Evolutionary conservation across 1,284 basidiomycete genomes (phyloP).

Genomic region (Peniophora sp.): DNA sequence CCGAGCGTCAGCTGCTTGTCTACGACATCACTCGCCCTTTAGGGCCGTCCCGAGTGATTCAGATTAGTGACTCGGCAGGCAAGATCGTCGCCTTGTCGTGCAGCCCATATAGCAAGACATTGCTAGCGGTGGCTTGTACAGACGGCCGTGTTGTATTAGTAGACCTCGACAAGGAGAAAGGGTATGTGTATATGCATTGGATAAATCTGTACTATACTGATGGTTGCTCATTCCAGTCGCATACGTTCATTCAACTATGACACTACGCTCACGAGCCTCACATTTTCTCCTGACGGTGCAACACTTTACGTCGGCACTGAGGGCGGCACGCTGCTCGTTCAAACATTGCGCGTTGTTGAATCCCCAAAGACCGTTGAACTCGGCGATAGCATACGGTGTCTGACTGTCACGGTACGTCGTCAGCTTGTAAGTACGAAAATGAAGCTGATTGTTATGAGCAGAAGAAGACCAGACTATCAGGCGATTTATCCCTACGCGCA

Average conservation of each 20-base stretch:
- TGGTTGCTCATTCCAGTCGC: conserved; percentile 1
- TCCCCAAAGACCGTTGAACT: conserved; percentile 47
- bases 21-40: conserved; percentile 57
- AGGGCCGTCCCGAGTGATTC: conserved; percentile 42
- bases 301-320: conserved; percentile 57
- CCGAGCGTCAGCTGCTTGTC: conserved; percentile 44
- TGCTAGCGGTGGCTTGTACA: conserved; percentile 50
- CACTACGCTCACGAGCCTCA: conserved; percentile 42
- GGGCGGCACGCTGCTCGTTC: conserved; percentile 49
- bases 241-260: conserved; percentile 23
- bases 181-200: conserved; percentile 31
- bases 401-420: conserved; percentile 46
- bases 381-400: conserved; percentile 37
- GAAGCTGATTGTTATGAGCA: not conserved
- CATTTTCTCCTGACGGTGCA: conserved; percentile 63
- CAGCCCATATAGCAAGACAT: conserved; percentile 67
- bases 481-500: not conserved
- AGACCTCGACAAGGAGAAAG: conserved; percentile 68
- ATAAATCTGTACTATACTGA: not conserved
- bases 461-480: conserved; percentile 18
- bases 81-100: conserved; percentile 45
- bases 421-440: not conserved
- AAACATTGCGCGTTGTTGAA: conserved; percentile 58
- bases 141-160: conserved; percentile 47
- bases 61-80: conserved; percentile 38